Evolutionary conservation across 2,329 filamentous ascomycete species (phyloP), one percentile per base, ranked within the genome.

Genomic region (Lachnellula occidentalis): DNA sequence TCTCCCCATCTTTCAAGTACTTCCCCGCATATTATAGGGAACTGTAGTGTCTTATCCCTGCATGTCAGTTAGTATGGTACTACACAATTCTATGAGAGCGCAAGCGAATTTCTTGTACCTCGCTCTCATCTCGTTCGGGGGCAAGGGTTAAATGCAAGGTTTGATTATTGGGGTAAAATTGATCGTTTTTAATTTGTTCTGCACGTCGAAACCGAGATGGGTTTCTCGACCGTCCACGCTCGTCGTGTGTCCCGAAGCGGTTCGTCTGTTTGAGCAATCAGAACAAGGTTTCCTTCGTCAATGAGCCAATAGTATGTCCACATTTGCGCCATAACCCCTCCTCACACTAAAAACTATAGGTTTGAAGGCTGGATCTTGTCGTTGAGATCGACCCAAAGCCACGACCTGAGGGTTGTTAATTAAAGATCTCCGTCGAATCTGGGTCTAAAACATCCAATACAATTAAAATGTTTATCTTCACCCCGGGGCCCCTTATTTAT

Each of bases 131-230:
- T 31, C 5, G 17, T 31, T 21, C 43, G 12, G 48, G 39, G 46
- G 17, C 39, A 39, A 31, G 54, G 54, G 50, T 45, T 56, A 47
- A 52, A 56, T 41, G 21, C 36, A 42, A 34, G 36, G 21, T 34
- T 41, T 24, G 22, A 42, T 15, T 48, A 24, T 17, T 27, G 15
- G 19, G 39, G 47, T 50, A 41, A 39, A 24, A 51, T 27, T 45
- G 12, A 31, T 27, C 37, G 27, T 31, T 11, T 31, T 31, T 27
- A 5, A 45, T 27, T 47, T 24, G 4, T 52, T 9, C 54, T 52
- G 54, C 50, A 50, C 47, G 36, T 56, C 54, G 54, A 56, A 27
- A 53, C 45, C 54, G 54, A 56, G 50, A 56, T 53, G 27, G 54
- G 54, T 14, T 52, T 45, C 37, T 34, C 24, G 24, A 45, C 49